phyloP scores from a whole-genome alignment of 306 rosid species.

The Pyrus bretschneideri region DNA sequence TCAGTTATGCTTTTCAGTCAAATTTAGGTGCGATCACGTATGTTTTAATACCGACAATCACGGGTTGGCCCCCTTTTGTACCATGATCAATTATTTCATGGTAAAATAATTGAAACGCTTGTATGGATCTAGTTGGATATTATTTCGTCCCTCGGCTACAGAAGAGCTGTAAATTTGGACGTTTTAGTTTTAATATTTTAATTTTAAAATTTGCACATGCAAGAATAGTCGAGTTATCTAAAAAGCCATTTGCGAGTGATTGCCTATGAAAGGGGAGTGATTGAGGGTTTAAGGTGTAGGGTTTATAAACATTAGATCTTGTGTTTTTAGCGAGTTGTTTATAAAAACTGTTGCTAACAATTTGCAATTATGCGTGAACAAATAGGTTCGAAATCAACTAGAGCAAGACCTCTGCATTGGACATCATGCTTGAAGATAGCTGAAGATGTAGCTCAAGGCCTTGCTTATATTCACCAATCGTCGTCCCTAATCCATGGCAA shows the following conservation, averaged over 20 bases:
- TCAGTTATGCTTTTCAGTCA: background rate
- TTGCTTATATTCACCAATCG: slow-evolving; percentile 72
- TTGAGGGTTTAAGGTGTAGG: background rate
- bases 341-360: background rate
- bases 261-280: background rate
- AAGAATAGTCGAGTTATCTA: background rate
- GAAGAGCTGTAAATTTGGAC: background rate
- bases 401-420: slow-evolving; percentile 97
- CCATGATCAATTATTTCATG: background rate
- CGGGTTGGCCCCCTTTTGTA: slow-evolving; percentile 5
- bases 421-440: slow-evolving; percentile 96
- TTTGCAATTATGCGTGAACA: slow-evolving; percentile 11
- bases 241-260: background rate
- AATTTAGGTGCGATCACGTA: background rate
- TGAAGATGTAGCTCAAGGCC: slow-evolving; percentile 89
- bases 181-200: background rate
- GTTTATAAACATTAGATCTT: background rate
- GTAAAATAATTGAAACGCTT: background rate
- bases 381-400: slow-evolving; percentile 69
- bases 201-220: background rate
- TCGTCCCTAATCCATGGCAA: slow-evolving; percentile 70
- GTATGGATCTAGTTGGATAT: background rate
- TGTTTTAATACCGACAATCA: slow-evolving; percentile 15
- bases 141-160: background rate
- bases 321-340: background rate